Percentiles rank a stretch among this genome's conserved stretches.
Evolutionary conservation across 768 basidiomycete genomes (phyloP).

Genomic region (Rossbeevera mucosa): DNA sequence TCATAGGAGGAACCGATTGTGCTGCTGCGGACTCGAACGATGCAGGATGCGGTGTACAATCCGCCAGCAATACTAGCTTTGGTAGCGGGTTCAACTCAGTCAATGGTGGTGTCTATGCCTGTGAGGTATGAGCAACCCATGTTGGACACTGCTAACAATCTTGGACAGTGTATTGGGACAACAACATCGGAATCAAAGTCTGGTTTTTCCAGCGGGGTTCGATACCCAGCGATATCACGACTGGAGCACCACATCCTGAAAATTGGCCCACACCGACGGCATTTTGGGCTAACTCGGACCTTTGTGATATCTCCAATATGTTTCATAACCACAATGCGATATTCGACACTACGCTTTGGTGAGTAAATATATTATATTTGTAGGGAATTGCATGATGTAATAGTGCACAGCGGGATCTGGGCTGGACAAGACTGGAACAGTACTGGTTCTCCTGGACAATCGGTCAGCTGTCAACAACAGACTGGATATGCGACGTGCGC

Average conservation of each 20-base stretch:
- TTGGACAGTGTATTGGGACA: constrained; percentile 15
- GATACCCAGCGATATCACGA: constrained; percentile 73
- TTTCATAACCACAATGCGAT: constrained; percentile 75
- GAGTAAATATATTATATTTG: constrained; percentile 13
- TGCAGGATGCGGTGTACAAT: constrained; percentile 77
- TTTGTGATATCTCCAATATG: constrained; percentile 73
- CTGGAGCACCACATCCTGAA: constrained; percentile 65
- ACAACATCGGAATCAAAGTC: constrained; percentile 74
- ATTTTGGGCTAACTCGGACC: constrained; percentile 62
- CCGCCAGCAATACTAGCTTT: constrained; percentile 57
- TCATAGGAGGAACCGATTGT: constrained; percentile 70
- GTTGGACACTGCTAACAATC: background rate
- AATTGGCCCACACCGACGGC: constrained; percentile 77
- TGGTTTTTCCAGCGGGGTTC: constrained; percentile 77
- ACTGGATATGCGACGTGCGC: constrained; percentile 82
- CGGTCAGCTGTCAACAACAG: constrained; percentile 74
- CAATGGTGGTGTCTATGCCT: constrained; percentile 86
- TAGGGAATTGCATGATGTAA: too few species aligned
- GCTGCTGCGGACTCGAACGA: constrained; percentile 64
- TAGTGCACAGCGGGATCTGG: constrained; percentile 80
- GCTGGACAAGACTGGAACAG: constrained; percentile 72
- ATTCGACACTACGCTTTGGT: constrained; percentile 87
- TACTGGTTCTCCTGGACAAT: constrained; percentile 78
- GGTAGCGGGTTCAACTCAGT: constrained; percentile 79
- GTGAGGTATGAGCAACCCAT: constrained; percentile 47